phyloP scores from a whole-genome alignment of 2,329 filamentous ascomycete genomes.

The Graphilbum sp. region DNA sequence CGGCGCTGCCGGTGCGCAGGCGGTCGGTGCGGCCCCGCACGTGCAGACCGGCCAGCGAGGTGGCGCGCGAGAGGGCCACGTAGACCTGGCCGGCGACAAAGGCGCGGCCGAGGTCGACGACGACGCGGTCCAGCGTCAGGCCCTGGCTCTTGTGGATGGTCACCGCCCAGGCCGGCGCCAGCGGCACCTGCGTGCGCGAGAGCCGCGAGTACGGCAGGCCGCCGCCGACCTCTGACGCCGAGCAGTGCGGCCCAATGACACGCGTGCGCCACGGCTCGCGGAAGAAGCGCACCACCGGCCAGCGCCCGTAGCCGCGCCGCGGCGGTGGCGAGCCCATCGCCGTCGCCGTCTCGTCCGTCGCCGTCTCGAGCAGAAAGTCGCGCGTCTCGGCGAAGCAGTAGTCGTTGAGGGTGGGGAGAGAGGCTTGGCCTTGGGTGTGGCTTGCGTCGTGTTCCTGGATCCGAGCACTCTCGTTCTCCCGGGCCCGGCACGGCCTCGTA shows the following conservation, averaged over 20 bases:
- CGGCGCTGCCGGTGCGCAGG: conserved; percentile 14
- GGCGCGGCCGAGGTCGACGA: conserved; percentile 31
- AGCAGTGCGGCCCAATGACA: conserved; percentile 35
- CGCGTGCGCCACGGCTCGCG: conserved; percentile 23
- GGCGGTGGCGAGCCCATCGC: too few species aligned
- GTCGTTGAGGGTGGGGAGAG: too few species aligned
- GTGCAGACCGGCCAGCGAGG: conserved; percentile 29
- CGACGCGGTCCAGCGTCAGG: conserved; percentile 42
- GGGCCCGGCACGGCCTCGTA: conserved; percentile 14
- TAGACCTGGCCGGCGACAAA: conserved; percentile 46
- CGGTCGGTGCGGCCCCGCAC: conserved; percentile 17
- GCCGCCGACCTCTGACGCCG: conserved; percentile 28
- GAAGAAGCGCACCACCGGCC: conserved; percentile 19
- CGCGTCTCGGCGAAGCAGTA: too few species aligned
- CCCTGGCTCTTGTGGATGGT: conserved; percentile 48
- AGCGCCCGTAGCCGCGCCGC: not conserved
- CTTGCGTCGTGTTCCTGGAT: too few species aligned
- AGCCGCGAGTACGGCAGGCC: conserved; percentile 28
- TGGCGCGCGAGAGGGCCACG: conserved; percentile 43
- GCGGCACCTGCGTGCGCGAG: conserved; percentile 42
- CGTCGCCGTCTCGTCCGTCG: too few species aligned
- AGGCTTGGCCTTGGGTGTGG: too few species aligned
- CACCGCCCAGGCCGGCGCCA: conserved; percentile 44
- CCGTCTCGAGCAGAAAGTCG: too few species aligned
- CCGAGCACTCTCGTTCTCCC: too few species aligned